Evolutionary conservation across 805 yeast species (phyloP), one percentile per base, ranked within the genome.

Genomic region (Starmerella bombi): DNA sequence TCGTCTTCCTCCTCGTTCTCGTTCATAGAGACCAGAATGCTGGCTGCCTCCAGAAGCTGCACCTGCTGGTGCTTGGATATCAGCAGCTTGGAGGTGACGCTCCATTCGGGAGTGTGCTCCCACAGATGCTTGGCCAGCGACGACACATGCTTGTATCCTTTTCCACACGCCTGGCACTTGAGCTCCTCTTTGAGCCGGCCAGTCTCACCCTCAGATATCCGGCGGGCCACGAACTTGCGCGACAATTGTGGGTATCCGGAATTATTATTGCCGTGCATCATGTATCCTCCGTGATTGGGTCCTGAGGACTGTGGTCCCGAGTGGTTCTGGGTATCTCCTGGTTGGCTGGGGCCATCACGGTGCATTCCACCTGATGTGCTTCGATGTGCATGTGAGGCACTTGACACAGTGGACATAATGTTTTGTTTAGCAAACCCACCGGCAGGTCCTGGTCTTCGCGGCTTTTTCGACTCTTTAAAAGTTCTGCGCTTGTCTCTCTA

Each of bases 91-190:
- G 81, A 78, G 3, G 94, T 84, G 57, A 78, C 77, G 53, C 75
- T 80, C 94, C 94, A 83, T 56, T 84, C 94, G 0, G 94, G 93
- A 0, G 94, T 83, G 58, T 83, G 94, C 56, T 83, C 94, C 94
- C 94, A 83, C 30, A 83, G 61, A 61, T 82, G 93, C 59, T 82
- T 82, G 2, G 93, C 91, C 44, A 82, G 67, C n/a, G 86, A 77
- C 1, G 85, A 76, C 5, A 83, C 79, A 61, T 83, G 94, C 57
- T 82, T 84, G 58, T 83, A 83, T 18, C 91, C 93, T 59, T 83
- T 83, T 3, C 94, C 94, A 53, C 94, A 83, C 3, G 91, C 83
- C 59, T 84, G 93, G 63, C 94, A 83, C 53, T 77, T 77, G 48
- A 83, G 68, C 55, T 80, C 86, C 55, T 83, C 93, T 58, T 82